A percentile compares a stretch with the other conserved stretches of the same genome.
Evolutionary conservation across 805 yeast genomes (phyloP).

Genomic region (Zygosaccharomyces gambellarensis): DNA sequence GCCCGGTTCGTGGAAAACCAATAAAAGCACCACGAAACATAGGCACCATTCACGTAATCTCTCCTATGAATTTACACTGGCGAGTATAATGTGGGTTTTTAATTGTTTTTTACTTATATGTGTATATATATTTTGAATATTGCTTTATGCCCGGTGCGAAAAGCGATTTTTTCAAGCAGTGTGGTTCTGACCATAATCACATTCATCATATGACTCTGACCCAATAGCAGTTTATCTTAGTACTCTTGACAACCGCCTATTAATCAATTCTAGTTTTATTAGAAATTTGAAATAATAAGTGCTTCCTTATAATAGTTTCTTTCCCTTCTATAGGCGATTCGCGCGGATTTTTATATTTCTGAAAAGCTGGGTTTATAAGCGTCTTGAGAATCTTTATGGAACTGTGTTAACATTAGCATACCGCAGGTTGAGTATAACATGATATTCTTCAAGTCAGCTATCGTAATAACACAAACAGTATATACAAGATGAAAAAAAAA

Average conservation of each 20-base stretch:
- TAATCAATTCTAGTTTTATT: neutral
- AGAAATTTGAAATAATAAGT: neutral
- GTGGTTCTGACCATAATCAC: neutral
- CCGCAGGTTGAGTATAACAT: neutral
- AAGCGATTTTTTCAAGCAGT: neutral
- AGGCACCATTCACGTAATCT: neutral
- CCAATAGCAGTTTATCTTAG: neutral
- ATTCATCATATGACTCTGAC: neutral
- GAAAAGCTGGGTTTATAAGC: neutral
- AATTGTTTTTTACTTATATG: too few relatives aligned
- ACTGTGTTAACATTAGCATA: neutral
- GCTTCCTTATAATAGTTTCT: neutral
- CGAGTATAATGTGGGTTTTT: neutral
- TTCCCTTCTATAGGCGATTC: neutral
- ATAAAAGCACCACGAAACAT: slow-evolving; percentile 1
- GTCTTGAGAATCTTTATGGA: neutral
- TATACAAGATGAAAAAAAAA: neutral
- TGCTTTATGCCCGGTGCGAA: slow-evolving; percentile 1
- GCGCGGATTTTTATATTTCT: neutral
- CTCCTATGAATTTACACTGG: neutral
- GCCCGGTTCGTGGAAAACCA: neutral
- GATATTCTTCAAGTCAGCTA: neutral
- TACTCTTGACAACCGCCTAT: neutral
- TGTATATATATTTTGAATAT: neutral
- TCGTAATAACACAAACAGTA: neutral